Percentiles rank a stretch among this genome's conserved stretches.
Evolutionary conservation across 2,329 filamentous ascomycete species (phyloP).

Genomic region (Sclerotinia subarctica): DNA sequence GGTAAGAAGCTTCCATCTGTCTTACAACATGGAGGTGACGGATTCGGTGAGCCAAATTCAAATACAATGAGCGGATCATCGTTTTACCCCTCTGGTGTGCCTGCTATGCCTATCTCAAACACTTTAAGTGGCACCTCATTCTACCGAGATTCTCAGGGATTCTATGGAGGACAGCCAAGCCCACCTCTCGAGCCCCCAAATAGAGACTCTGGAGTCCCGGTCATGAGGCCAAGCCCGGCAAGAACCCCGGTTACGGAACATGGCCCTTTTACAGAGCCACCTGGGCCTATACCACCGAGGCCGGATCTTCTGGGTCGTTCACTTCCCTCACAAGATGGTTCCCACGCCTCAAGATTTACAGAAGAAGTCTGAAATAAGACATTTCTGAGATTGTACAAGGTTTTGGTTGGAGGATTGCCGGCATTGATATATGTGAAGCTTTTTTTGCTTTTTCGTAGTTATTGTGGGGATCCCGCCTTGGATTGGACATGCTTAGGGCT

Average conservation of each 20-base stretch:
- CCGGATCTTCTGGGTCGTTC: slow-evolving; percentile 42
- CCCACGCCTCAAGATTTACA: slow-evolving; percentile 45
- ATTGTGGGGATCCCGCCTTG: slow-evolving; percentile 20
- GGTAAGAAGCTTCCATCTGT: slow-evolving; percentile 64
- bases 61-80: slow-evolving; percentile 49
- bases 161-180: slow-evolving; percentile 36
- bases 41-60: slow-evolving; percentile 46
- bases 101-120: slow-evolving; percentile 30
- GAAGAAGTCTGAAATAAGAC: slow-evolving; percentile 43
- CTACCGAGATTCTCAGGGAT: slow-evolving; percentile 52
- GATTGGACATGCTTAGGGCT: slow-evolving; percentile 8
- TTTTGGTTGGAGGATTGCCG: slow-evolving; percentile 22
- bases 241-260: slow-evolving; percentile 58
- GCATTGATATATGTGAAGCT: slow-evolving; percentile 30
- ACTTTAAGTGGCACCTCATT: slow-evolving; percentile 51
- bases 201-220: slow-evolving; percentile 54
- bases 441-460: slow-evolving; percentile 30
- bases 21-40: slow-evolving; percentile 59
- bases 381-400: slow-evolving; percentile 26
- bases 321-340: slow-evolving; percentile 45
- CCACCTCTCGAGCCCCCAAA: slow-evolving; percentile 37
- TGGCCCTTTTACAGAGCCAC: slow-evolving; percentile 42
- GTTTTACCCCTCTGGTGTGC: slow-evolving; percentile 42
- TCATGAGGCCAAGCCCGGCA: slow-evolving; percentile 63
- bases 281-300: slow-evolving; percentile 27